These are phyloP conservation scores for Nigrospora osmanthi DNA, from an alignment of 2,329 filamentous ascomycete species.

Conservation along the genomic window DNA sequence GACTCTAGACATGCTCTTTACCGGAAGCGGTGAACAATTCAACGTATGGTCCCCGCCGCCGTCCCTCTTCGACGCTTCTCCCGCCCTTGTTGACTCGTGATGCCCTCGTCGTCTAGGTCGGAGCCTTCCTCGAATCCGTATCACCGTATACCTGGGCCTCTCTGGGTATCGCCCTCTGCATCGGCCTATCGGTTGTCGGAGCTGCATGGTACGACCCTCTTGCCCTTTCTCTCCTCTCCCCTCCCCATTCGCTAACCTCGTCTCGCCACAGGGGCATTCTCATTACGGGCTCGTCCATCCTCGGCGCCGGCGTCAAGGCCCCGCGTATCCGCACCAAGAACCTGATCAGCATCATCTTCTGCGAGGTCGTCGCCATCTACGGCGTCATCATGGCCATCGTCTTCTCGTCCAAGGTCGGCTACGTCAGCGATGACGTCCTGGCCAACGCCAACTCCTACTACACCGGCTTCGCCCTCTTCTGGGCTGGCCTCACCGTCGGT, in stretches of 20 bases:
- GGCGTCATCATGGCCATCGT: slow-evolving; percentile 99
- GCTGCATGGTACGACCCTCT: slow-evolving; percentile 75
- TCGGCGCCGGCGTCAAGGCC: slow-evolving; percentile 92
- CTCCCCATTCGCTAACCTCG: neutral
- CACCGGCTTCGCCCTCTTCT: slow-evolving; percentile 92
- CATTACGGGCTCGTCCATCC: slow-evolving; percentile 94
- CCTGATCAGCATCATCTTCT: slow-evolving; percentile 99
- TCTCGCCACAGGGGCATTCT: slow-evolving; percentile 82
- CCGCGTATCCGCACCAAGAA: slow-evolving; percentile 99
- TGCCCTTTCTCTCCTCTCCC: neutral
- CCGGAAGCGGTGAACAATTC: slow-evolving; percentile 90
- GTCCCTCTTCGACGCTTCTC: too few relatives aligned
- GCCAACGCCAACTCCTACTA: slow-evolving; percentile 79
- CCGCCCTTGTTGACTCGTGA: too few relatives aligned
- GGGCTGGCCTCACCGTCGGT: slow-evolving; percentile 89
- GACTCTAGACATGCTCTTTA: slow-evolving; percentile 89
- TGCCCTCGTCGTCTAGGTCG: slow-evolving; percentile 50
- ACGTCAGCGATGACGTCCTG: slow-evolving; percentile 54
- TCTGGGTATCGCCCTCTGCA: slow-evolving; percentile 86
- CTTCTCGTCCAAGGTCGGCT: slow-evolving; percentile 80
- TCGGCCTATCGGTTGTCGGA: slow-evolving; percentile 91
- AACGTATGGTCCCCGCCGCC: slow-evolving; percentile 53
- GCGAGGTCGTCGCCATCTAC: slow-evolving; percentile 99
- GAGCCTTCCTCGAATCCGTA: slow-evolving; percentile 86
- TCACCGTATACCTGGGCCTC: slow-evolving; percentile 93